Evolutionary conservation across 2,329 filamentous ascomycete genomes (phyloP), one percentile per base, ranked within the genome.

Genomic region (Diaporthe vexans): DNA sequence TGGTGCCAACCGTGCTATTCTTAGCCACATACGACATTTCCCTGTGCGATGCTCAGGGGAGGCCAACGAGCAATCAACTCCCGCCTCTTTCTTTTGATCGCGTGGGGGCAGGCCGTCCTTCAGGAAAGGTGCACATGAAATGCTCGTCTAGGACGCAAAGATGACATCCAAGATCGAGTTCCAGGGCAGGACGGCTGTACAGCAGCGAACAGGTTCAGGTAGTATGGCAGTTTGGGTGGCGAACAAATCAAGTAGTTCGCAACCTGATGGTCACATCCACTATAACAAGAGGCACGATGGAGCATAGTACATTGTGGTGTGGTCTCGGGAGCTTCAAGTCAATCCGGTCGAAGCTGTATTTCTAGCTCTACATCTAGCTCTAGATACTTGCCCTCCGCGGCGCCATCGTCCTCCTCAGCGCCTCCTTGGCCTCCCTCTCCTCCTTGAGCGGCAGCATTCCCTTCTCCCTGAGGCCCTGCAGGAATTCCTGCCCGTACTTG

Each of bases 321-420:
- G n/a, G n/a, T n/a, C n/a, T n/a, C n/a, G n/a, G n/a, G n/a, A n/a
- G n/a, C n/a, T n/a, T n/a, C n/a, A n/a, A n/a, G n/a, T n/a, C n/a
- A n/a, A n/a, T n/a, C n/a, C 15, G 40, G 40, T 43, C 40, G 3
- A 43, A 43, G 40, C 5, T 63, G 59, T 33, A n/a, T n/a, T 48
- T 52, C 59, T 33, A 58, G 24, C 33, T 33, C 37, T 19, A 11
- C 8, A 21, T 65, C 29, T 21, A 46, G 9, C n/a, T 59, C 76
- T 84, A 94, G 67, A 96, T 94, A 83, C 94, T 96, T 35, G 94
- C 94, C 81, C 94, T 88, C 77, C 94, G 87, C 29, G 94, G 94
- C 74, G 94, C 94, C 91, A 94, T 94, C 0, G 94, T 96, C 79
- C 94, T 89, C 78, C 93, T 88, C 79, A 96, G 83, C 37, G 92